Evolutionary conservation across 345 rosid species (phyloP).

Genomic region (Acer yangbiense): DNA sequence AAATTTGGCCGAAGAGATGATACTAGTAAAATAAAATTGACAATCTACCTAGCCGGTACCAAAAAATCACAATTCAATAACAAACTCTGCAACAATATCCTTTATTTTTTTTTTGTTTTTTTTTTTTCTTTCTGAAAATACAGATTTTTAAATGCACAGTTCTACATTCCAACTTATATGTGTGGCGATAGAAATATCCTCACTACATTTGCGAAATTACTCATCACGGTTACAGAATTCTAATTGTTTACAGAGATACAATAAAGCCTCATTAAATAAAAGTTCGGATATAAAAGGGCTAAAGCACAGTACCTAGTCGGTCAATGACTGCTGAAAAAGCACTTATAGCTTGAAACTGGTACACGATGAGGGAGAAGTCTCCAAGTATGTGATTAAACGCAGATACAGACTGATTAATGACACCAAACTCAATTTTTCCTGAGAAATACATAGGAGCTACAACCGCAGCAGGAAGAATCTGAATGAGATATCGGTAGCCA

Average conservation of each 20-base stretch:
- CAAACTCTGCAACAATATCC: not conserved
- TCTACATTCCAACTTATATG: not conserved
- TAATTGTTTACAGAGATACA: not conserved
- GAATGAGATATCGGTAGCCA: constrained; percentile 95
- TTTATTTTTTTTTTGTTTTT: not conserved
- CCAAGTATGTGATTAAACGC: constrained; percentile 97
- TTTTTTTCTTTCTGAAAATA: not conserved
- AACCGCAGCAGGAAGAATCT: constrained; percentile 96
- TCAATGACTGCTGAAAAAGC: constrained; percentile 98
- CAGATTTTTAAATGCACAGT: not conserved
- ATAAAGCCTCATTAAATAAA: constrained; percentile 5
- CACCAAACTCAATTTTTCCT: constrained; percentile 98
- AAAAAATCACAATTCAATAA: not conserved
- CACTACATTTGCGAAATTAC: not conserved
- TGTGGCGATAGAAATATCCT: not conserved
- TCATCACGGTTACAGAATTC: not conserved
- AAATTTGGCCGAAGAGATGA: not conserved
- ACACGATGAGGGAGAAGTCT: constrained; percentile 89
- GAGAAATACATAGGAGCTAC: constrained; percentile 99
- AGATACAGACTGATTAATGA: constrained; percentile 93
- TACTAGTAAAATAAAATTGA: not conserved
- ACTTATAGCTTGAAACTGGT: constrained; percentile 94
- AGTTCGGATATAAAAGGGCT: constrained; percentile 18
- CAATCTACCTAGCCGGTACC: not conserved
- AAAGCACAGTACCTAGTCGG: constrained; percentile 67